A percentile compares a stretch with the other conserved stretches of the same genome.
Conservation (phyloP, 129 eudicot species). For the Escallonia herrerae region DNA sequence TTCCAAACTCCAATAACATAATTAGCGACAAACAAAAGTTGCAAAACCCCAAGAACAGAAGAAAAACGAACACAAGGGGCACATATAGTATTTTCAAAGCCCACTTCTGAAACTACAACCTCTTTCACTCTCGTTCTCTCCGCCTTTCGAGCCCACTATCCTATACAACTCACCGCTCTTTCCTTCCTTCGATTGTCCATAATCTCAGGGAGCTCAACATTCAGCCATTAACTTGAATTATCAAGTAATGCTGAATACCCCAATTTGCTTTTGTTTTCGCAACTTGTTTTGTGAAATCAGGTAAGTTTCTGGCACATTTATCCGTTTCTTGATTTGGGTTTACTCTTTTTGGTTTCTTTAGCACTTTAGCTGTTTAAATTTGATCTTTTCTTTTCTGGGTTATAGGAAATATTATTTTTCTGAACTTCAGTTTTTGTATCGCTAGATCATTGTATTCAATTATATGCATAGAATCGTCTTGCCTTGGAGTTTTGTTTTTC, state of each 20-base stretch:
- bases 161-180: background rate
- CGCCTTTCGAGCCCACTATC: slow-evolving; percentile 13
- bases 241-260: background rate
- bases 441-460: background rate
- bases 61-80: background rate
- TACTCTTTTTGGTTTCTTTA: background rate
- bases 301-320: background rate
- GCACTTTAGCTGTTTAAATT: background rate
- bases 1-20: background rate
- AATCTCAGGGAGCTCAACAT: background rate
- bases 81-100: background rate
- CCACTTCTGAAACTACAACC: slow-evolving; percentile 21
- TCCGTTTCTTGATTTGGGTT: slow-evolving; percentile 3
- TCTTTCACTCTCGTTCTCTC: slow-evolving; percentile 13
- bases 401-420: background rate
- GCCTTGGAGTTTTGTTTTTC: background rate
- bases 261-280: background rate
- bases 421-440: background rate
- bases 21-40: background rate
- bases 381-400: background rate
- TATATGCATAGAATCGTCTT: background rate
- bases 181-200: background rate
- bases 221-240: background rate
- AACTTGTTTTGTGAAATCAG: background rate
- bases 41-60: background rate